Evolutionary conservation across 1,284 basidiomycete genomes (phyloP).

Genomic region (Paramarasmius palmivorus): DNA sequence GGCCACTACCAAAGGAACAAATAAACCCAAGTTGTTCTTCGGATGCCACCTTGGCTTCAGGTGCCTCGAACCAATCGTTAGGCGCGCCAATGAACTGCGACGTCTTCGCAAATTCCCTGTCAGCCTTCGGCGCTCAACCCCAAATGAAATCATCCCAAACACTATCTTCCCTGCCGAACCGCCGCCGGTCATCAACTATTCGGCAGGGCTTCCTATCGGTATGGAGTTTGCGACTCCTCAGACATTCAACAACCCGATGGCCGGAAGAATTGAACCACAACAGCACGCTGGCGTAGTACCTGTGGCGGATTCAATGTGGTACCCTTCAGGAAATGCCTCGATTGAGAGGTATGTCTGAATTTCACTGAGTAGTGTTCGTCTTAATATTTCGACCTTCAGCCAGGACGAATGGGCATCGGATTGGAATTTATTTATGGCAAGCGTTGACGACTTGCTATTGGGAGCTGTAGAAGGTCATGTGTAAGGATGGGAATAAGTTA

Average conservation of each 20-base stretch:
- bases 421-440: conserved; percentile 11
- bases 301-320: conserved; percentile 1
- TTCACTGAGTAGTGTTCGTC: background rate
- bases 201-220: too few relatives aligned
- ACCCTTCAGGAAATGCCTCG: background rate
- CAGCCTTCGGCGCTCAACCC: too few relatives aligned
- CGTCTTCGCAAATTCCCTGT: too few relatives aligned
- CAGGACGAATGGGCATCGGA: conserved; percentile 1
- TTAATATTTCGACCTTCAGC: background rate
- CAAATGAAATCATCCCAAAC: too few relatives aligned
- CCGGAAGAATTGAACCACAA: background rate
- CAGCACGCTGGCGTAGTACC: background rate
- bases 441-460: conserved; percentile 4
- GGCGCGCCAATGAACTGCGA: too few relatives aligned
- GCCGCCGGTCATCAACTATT: too few relatives aligned
- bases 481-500: background rate
- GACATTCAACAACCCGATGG: background rate
- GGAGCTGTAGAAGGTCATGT: conserved; percentile 12
- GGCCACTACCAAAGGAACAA: background rate
- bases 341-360: background rate
- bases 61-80: too few relatives aligned
- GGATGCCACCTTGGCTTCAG: too few relatives aligned
- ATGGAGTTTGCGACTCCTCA: background rate
- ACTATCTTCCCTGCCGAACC: too few relatives aligned
- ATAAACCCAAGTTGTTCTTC: background rate